Percentiles rank a stretch among this genome's conserved stretches.
Evolutionary conservation across 2,329 filamentous ascomycete species (phyloP).

Genomic region (Hypomyces perniciosus): DNA sequence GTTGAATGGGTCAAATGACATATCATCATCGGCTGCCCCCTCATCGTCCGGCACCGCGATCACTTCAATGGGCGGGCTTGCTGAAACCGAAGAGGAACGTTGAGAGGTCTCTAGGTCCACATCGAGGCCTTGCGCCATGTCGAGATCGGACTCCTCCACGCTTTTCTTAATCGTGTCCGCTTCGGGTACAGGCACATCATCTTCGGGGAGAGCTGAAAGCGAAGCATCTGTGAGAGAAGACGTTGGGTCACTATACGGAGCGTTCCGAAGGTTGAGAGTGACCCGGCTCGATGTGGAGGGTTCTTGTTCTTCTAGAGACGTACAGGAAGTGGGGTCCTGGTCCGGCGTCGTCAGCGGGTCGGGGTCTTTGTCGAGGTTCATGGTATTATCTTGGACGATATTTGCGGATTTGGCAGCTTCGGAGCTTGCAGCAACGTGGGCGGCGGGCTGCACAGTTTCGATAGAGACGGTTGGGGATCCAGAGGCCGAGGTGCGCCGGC

Average conservation of each 20-base stretch:
- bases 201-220: not conserved
- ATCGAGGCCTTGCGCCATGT: conserved; percentile 24
- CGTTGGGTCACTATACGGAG: conserved; percentile 33
- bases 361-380: conserved; percentile 28
- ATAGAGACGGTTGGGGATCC: conserved; percentile 49
- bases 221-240: conserved; percentile 20
- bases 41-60: conserved; percentile 35
- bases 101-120: conserved; percentile 23
- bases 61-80: conserved; percentile 40
- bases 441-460: conserved; percentile 34
- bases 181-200: not conserved
- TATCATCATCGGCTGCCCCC: conserved; percentile 21
- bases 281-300: conserved; percentile 49
- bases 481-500: conserved; percentile 53
- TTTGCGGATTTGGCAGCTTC: conserved; percentile 24
- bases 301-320: conserved; percentile 25
- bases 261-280: conserved; percentile 54
- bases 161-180: conserved; percentile 35
- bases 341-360: conserved; percentile 38
- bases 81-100: conserved; percentile 33
- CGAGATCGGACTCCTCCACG: conserved; percentile 40
- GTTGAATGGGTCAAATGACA: conserved; percentile 29
- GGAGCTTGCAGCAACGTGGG: conserved; percentile 27
- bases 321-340: conserved; percentile 24
- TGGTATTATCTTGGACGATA: conserved; percentile 27